phyloP scores from a whole-genome alignment of 2,329 filamentous ascomycete genomes.

The Fusarium neocosmosporiellum region DNA sequence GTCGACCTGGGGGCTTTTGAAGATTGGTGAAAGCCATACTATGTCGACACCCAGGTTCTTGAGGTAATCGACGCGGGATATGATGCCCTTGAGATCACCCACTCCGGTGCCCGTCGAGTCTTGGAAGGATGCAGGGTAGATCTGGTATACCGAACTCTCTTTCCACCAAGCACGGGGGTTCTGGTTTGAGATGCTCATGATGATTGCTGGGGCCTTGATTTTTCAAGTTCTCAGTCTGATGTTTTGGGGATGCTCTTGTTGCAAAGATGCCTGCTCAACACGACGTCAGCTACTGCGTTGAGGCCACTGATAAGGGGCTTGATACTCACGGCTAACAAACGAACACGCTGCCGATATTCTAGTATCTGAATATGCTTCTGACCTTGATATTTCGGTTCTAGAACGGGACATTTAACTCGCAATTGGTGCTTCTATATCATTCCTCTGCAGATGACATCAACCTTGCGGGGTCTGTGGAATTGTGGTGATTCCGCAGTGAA shows the following conservation, averaged over 20 bases:
- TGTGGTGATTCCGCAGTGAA: slow-evolving; percentile 7
- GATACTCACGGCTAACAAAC: slow-evolving; percentile 22
- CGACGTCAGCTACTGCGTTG: slow-evolving; percentile 22
- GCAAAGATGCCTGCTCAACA: background rate
- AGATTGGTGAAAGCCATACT: slow-evolving; percentile 65
- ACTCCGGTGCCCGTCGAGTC: slow-evolving; percentile 67
- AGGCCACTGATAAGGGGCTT: slow-evolving; percentile 15
- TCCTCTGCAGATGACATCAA: slow-evolving; percentile 2
- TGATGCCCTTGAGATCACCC: slow-evolving; percentile 69
- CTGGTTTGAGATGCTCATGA: slow-evolving; percentile 39
- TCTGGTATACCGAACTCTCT: slow-evolving; percentile 69
- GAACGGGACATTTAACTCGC: background rate
- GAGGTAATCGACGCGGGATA: slow-evolving; percentile 66
- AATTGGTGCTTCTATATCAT: slow-evolving; percentile 3
- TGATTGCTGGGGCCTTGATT: background rate
- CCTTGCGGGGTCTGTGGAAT: slow-evolving; percentile 21
- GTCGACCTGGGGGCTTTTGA: slow-evolving; percentile 68
- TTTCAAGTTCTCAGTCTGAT: background rate
- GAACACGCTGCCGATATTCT: background rate
- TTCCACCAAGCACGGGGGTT: slow-evolving; percentile 65
- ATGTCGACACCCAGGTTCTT: slow-evolving; percentile 67
- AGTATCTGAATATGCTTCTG: background rate
- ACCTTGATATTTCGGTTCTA: background rate
- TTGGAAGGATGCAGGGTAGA: slow-evolving; percentile 72
- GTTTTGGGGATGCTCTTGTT: background rate